Conservation (phyloP, 164 flowering plant species). For the Santalum album region DNA sequence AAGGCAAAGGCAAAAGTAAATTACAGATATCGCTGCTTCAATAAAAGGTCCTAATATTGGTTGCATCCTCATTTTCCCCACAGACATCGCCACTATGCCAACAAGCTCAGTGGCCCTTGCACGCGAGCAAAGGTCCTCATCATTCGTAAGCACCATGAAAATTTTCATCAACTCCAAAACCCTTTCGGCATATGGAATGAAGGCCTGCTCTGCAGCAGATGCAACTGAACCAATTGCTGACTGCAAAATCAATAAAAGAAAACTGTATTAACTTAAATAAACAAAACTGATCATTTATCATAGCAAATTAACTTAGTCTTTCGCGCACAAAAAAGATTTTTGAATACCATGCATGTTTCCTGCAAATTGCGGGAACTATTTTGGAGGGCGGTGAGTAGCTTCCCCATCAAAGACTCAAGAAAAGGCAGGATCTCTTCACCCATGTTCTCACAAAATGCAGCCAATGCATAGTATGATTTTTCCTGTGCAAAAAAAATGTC, state of each 20-base stretch:
- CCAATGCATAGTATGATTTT: conserved; percentile 95
- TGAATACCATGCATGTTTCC: conserved; percentile 91
- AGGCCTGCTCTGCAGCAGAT: conserved; percentile 90
- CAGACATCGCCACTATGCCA: conserved; percentile 93
- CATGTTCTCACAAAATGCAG: conserved; percentile 98
- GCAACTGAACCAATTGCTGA: conserved; percentile 99
- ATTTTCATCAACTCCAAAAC: conserved; percentile 86
- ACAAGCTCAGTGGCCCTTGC: conserved; percentile 97
- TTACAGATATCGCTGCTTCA: conserved; percentile 93
- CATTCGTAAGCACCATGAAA: conserved; percentile 87
- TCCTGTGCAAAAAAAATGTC: conserved; percentile 41
- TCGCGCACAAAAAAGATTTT: neutral
- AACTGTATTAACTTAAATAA: conserved; percentile 1
- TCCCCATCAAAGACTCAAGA: conserved; percentile 83
- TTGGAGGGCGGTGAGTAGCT: conserved; percentile 75
- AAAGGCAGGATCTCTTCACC: conserved; percentile 88
- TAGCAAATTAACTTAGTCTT: neutral
- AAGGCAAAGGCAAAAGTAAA: neutral
- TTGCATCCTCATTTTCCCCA: conserved; percentile 81
- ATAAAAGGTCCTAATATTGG: conserved; percentile 80
- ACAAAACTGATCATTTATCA: neutral
- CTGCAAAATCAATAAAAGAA: conserved; percentile 32
- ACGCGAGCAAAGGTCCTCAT: conserved; percentile 86
- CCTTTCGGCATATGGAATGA: conserved; percentile 86
- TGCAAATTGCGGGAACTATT: conserved; percentile 82